Base-by-base conservation (phyloP, 257 asterid species). In the Nicotiana otophora region DNA sequence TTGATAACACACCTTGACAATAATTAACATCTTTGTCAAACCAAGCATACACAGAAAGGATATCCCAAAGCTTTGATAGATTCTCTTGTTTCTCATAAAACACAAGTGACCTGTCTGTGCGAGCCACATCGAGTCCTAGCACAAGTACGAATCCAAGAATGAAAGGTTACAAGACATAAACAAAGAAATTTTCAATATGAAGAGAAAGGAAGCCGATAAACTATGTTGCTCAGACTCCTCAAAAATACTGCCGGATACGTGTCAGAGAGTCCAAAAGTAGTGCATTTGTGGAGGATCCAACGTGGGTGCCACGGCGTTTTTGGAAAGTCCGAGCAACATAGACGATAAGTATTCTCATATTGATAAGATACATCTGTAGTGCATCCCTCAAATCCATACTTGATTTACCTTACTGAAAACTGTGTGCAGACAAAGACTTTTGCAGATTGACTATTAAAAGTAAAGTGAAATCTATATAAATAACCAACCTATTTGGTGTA, bases 31-130 rank as follows among this genome's bases (percentile, higher is more conserved):
- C 99, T 80, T 82, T 74, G 84, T 96, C 99, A 72, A 90, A 90
- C 99, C 99, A 96, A 60, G 98, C 82, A 83, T 96, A 96, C 64
- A 96, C 96, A 62, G 98, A 85, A 34, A 96, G 90, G 83, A 96
- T 88, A 83, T 96, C 98, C 99, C 99, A 96, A 19, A 96, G 97
- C 89, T 90, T 96, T 14, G 98, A 69, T 70, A 96, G 82, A 87
- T 96, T 90, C 80, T 93, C 96, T 86, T 94, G 93, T 83, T 88
- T 90, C 92, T 96, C 98, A 72, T 89, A 96, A 81, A 90, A 96
- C 64, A 89, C 84, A 9, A 96, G 89, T 4, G 95, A 92, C 84
- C 99, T 89, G 87, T 96, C 99, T 1, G 99, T 96, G 53, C 99
- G 97, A 57, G 86, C 91, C 84, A 96, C 99, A 86, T 96, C 98